A percentile compares a stretch with the other conserved stretches of the same genome.
Evolutionary conservation across 441 rosid species (phyloP).

Genomic region (Populus tomentosa): DNA sequence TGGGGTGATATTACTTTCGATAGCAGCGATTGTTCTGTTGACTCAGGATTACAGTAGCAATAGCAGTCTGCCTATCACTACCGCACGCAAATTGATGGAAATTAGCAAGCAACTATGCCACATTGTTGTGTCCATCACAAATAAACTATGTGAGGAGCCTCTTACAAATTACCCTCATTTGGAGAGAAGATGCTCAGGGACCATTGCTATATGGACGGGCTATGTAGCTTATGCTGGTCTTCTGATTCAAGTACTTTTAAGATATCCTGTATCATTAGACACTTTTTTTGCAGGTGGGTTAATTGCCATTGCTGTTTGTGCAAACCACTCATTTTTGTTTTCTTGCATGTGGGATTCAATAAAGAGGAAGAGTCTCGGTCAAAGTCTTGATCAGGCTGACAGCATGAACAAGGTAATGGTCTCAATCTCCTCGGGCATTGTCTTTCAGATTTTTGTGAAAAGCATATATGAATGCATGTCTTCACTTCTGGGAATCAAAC

Average conservation of each 20-base stretch:
- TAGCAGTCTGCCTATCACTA: neutral
- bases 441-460: neutral
- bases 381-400: neutral
- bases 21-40: neutral
- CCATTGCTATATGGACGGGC: neutral
- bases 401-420: neutral
- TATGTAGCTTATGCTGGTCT: constrained; percentile 1
- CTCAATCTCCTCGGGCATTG: neutral
- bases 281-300: neutral
- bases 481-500: too few relatives aligned
- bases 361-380: neutral
- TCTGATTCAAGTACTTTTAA: neutral
- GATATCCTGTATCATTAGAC: neutral
- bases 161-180: neutral
- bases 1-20: neutral
- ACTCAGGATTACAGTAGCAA: neutral
- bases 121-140: neutral
- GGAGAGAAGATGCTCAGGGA: neutral
- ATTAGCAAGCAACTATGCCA: neutral
- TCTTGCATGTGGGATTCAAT: too few relatives aligned
- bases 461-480: neutral
- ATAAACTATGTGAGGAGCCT: neutral
- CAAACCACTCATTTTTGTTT: neutral
- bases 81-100: neutral
- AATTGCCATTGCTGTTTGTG: neutral